These are phyloP conservation scores for Zygotorulaspora sp. DNA, from an alignment of 805 yeast genomes.

Conservation along the genomic window DNA sequence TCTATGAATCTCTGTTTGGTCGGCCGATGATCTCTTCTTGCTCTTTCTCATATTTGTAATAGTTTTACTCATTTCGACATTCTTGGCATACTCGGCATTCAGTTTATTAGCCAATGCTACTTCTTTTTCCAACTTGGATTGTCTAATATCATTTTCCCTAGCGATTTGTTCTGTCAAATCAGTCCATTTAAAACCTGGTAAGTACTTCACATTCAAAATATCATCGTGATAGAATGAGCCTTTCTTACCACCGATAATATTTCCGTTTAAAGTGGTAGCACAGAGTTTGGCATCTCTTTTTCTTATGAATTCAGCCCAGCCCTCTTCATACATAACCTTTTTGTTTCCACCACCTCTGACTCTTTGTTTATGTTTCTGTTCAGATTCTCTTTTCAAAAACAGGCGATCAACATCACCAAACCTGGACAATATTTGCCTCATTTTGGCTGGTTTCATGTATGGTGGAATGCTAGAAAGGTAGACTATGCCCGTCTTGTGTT, in stretches of 20 bases:
- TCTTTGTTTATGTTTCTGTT: constrained; percentile 56
- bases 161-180: constrained; percentile 92
- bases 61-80: constrained; percentile 84
- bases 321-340: constrained; percentile 82
- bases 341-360: constrained; percentile 89
- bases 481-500: constrained; percentile 81
- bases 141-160: constrained; percentile 81
- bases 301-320: constrained; percentile 89
- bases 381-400: constrained; percentile 81
- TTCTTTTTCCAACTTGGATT: constrained; percentile 81
- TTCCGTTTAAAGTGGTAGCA: constrained; percentile 81
- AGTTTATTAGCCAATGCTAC: constrained; percentile 82
- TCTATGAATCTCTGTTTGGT: constrained; percentile 41
- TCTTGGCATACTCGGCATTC: constrained; percentile 75
- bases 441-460: constrained; percentile 90
- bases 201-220: constrained; percentile 81
- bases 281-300: constrained; percentile 87
- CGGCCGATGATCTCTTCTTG: constrained; percentile 29
- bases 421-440: constrained; percentile 71
- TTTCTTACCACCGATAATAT: constrained; percentile 87
- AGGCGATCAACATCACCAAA: constrained; percentile 89
- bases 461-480: constrained; percentile 91
- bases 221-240: constrained; percentile 91
- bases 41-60: constrained; percentile 53
- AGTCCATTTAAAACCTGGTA: constrained; percentile 91